Base-by-base conservation (phyloP, 108 stramenopile genomes). In the Aurantiochytrium sp. region DNA sequence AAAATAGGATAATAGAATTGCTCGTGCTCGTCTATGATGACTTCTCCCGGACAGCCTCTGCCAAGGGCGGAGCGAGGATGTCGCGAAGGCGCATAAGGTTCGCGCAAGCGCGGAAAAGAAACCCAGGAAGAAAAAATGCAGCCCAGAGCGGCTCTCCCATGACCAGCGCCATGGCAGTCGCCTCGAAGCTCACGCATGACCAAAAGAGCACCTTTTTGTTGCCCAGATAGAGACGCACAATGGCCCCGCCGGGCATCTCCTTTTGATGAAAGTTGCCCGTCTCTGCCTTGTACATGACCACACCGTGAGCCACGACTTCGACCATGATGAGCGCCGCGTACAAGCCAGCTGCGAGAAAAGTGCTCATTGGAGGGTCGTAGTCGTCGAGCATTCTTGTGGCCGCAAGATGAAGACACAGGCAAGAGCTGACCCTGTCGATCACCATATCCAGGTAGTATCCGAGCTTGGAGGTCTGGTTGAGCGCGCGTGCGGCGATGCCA, bases 191-290 rank as follows among this genome's bases (percentile, higher is more conserved):
- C n/a, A 53, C 76, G 51, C 76, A 83, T 12, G 76, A 83, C 76
- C 76, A 83, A 45, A 83, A 83, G 76, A 83, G 76, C 18, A 83
- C 49, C 49, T 47, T 47, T 23, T 83, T 83, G 49, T 83, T 83
- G 6, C 76, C 76, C 45, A 83, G 76, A 45, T 83, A 83, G 3
- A 47, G 51, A 45, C 51, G 49, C 6, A 83, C 76, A 28, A 83
- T 83, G 4, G 49, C 25, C 6, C 49, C 45, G 12, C 49, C 45
- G n/a, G 45, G 76, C 76, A 83, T 83, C 23, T 83, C 76, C 76
- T 83, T 83, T 23, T 83, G 76, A 23, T 83, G 76, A 83, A 83
- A 83, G 76, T 53, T 53, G n/a, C 76, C 76, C 76, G 28, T 53
- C 76, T 83, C 76, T 6, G 18, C 8, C 49, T 53, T 83, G 76